Evolutionary conservation across 495 filamentous ascomycete genomes (phyloP).

Genomic region (Glonium stellatum): DNA sequence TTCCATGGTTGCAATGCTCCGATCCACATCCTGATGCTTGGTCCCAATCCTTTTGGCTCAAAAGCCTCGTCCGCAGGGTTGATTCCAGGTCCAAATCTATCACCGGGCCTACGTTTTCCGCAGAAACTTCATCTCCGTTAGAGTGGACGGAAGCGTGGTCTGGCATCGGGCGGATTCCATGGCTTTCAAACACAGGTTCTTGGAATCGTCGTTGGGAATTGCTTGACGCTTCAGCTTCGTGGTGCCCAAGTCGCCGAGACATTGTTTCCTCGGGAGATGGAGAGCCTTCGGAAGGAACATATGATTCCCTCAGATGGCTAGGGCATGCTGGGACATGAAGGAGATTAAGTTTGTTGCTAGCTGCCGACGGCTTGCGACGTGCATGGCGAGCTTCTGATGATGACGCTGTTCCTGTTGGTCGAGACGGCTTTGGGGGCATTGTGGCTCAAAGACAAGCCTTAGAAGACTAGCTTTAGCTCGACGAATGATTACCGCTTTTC

Average conservation of each 20-base stretch:
- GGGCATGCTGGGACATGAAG: constrained; percentile 26
- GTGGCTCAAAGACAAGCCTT: constrained; percentile 8
- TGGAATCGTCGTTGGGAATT: constrained; percentile 2
- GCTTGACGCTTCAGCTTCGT: constrained; percentile 15
- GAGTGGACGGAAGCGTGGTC: constrained; percentile 18
- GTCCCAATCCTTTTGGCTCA: constrained; percentile 30
- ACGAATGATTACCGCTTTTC: constrained; percentile 6
- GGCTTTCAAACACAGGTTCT: constrained; percentile 20
- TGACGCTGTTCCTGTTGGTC: constrained; percentile 10
- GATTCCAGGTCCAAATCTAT: constrained; percentile 16
- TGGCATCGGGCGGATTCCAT: constrained; percentile 22
- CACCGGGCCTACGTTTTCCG: constrained; percentile 4
- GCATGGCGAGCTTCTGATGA: constrained; percentile 8
- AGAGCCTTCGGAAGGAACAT: constrained; percentile 24
- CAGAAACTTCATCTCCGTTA: constrained; percentile 13
- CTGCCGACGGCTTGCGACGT: constrained; percentile 10
- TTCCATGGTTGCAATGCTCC: constrained; percentile 61
- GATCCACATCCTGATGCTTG: constrained; percentile 33
- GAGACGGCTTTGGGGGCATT: constrained; percentile 14
- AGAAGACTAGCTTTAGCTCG: constrained; percentile 3
- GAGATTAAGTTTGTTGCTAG: constrained; percentile 4
- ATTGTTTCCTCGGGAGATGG: constrained; percentile 21
- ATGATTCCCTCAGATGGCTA: constrained; percentile 25
- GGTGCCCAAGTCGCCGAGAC: constrained; percentile 7
- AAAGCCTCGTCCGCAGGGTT: constrained; percentile 23